Evolutionary conservation across 2,329 filamentous ascomycete species (phyloP).

Genomic region (Trichoderma breve): DNA sequence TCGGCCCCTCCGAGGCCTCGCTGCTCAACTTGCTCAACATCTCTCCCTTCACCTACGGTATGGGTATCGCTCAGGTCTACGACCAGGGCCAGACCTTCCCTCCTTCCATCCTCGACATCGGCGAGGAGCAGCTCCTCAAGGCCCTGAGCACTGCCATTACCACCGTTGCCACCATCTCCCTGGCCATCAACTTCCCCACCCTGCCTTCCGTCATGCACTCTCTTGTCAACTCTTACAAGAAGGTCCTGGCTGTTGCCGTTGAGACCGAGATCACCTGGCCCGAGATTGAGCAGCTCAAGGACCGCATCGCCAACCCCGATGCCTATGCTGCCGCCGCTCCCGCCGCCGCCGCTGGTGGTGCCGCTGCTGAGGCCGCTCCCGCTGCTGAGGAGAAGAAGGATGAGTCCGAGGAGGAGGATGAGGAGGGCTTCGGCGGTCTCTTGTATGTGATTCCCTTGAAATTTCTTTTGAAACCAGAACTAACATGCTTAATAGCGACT

Average conservation of each 20-base stretch:
- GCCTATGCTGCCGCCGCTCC: conserved; percentile 86
- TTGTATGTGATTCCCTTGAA: conserved; percentile 51
- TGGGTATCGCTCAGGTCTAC: conserved; percentile 95
- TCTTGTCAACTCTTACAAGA: conserved; percentile 98
- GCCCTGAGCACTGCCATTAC: conserved; percentile 76
- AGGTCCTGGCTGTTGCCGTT: conserved; percentile 82
- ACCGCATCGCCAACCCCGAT: conserved; percentile 98
- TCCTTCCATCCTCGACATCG: conserved; percentile 82
- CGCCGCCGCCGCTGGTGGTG: conserved; percentile 57
- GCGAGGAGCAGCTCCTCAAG: conserved; percentile 89
- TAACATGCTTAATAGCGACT: conserved; percentile 50
- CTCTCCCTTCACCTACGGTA: conserved; percentile 99
- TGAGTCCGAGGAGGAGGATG: conserved; percentile 66
- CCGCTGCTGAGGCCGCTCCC: conserved; percentile 49
- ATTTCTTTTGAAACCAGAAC: conserved; percentile 24
- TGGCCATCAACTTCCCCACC: conserved; percentile 93
- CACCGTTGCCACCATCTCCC: conserved; percentile 86
- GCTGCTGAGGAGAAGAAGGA: conserved; percentile 63
- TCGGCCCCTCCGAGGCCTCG: conserved; percentile 97
- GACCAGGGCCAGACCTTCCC: conserved; percentile 94
- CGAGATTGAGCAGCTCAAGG: conserved; percentile 96
- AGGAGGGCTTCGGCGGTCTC: conserved; percentile 75
- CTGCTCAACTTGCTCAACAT: conserved; percentile 99
- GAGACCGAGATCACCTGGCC: conserved; percentile 92
- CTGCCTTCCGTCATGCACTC: conserved; percentile 96